A percentile compares a stretch with the other conserved stretches of the same genome.
Evolutionary conservation across 2,329 filamentous ascomycete species (phyloP).

Genomic region (Aspergillus spinulosporus): DNA sequence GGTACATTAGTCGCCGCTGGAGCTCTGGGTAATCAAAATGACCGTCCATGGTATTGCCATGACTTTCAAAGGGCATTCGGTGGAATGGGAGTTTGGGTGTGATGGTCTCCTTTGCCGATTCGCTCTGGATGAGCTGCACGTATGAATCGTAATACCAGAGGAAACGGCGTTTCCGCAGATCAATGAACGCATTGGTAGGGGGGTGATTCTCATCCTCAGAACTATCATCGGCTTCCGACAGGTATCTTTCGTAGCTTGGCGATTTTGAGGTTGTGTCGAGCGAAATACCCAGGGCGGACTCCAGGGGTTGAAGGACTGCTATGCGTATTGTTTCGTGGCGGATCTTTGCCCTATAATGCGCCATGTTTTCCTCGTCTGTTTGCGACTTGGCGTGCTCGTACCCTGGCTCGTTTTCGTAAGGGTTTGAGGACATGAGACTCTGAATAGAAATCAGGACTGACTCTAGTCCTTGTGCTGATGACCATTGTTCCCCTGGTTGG

Average conservation of each 20-base stretch:
- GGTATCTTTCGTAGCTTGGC: conserved; percentile 28
- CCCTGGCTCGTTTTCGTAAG: conserved; percentile 94
- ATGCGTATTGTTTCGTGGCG: conserved; percentile 86
- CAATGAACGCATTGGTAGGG: conserved; percentile 76
- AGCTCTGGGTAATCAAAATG: conserved; percentile 78
- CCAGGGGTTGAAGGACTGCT: conserved; percentile 80
- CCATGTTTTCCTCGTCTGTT: conserved; percentile 71
- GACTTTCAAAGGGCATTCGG: conserved; percentile 85
- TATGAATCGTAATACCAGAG: conserved; percentile 96
- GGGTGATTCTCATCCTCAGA: conserved; percentile 54
- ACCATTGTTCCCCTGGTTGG: conserved; percentile 91
- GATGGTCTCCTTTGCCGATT: conserved; percentile 51
- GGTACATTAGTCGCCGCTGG: conserved; percentile 64
- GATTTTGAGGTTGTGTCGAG: conserved; percentile 49
- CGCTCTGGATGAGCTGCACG: conserved; percentile 63
- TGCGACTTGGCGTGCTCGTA: conserved; percentile 73
- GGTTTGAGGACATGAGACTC: conserved; percentile 89
- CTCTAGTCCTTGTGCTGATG: conserved; percentile 89
- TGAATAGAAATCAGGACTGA: conserved; percentile 95
- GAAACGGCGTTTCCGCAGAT: conserved; percentile 87
- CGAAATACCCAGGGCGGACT: conserved; percentile 71
- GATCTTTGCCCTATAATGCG: conserved; percentile 82
- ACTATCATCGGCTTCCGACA: conserved; percentile 33
- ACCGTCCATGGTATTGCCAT: conserved; percentile 79
- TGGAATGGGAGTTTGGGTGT: conserved; percentile 65